Conservation (phyloP, 163 green algal species). For the Scenedesmus sp. region DNA sequence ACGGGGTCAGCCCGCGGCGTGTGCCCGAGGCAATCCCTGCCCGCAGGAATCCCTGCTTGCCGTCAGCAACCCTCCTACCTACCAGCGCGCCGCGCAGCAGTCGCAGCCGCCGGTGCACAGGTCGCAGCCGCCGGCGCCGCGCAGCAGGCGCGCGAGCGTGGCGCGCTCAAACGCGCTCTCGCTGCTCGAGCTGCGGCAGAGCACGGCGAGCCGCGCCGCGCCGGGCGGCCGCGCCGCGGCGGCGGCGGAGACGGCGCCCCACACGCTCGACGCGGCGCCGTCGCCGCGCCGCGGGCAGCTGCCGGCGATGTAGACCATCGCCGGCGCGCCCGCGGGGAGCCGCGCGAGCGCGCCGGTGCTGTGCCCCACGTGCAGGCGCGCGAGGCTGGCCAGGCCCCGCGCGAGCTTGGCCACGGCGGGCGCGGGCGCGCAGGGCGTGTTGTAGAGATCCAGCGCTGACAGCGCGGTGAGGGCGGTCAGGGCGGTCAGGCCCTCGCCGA, state of each 20-base stretch:
- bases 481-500: conserved; percentile 22
- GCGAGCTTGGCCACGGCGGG: conserved; percentile 2
- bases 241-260: neutral
- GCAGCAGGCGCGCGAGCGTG: conserved; percentile 6
- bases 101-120: too few relatives aligned
- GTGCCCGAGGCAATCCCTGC: too few relatives aligned
- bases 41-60: neutral
- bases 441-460: conserved; percentile 27
- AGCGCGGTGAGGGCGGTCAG: neutral
- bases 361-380: conserved; percentile 37
- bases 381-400: neutral
- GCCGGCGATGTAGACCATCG: conserved; percentile 36
- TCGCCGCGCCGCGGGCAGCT: conserved; percentile 14
- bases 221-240: neutral
- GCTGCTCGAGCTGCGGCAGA: conserved; percentile 26
- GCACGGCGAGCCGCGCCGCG: neutral
- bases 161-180: conserved; percentile 39
- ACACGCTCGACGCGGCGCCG: neutral
- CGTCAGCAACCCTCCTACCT: conserved; percentile 11
- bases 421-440: conserved; percentile 21
- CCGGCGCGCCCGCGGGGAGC: neutral
- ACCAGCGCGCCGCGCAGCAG: neutral
- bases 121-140: neutral
- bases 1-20: too few relatives aligned
- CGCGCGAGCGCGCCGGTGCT: conserved; percentile 34